Evolutionary conservation across 2,329 filamentous ascomycete species (phyloP), one percentile per base, ranked within the genome.

Genomic region (Xylaria sp.): DNA sequence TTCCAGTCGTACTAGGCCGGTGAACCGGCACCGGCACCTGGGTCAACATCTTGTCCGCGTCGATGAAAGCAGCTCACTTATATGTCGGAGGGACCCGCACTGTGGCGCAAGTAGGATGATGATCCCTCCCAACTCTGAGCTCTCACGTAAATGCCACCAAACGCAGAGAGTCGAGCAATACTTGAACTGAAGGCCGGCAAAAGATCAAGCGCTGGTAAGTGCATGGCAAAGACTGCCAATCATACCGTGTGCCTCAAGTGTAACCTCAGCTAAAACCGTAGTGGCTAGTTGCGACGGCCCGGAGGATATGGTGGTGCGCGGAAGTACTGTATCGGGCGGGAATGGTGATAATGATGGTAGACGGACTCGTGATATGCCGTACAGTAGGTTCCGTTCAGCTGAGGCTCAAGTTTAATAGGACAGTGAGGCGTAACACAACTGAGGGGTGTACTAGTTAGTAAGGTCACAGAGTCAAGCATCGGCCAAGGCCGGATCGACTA

Each of bases 1-100:
- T 71, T 51, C 79, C 78, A 71, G 76, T 78, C 64, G 77, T 77
- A 67, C 74, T 78, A 53, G 76, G 76, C 68, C 80, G 82, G 70
- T 80, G 78, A 6, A 84, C 83, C 11, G 86, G 85, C 54, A 84
- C 85, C 21, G 85, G 85, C 56, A 82, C 81, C 53, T 82, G 83
- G 67, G 82, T 80, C n/a, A 82, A 78, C 32, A 82, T 82, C 34
- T 65, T 61, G 69, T 48, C 59, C n/a, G 42, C 55, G 55, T 53
- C 24, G 58, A 63, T 47, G 53, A 32, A 47, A 61, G 45, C 61
- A 50, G 64, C 65, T 48, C 53, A 47, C 68, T 56, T 56, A 56
- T 56, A 36, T 61, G 50, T 51, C 36, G 51, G 39, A 67, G 39
- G 32, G 34, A 19, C 39, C 59, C 32, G 61, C 34, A 57, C 45